Evolutionary conservation across 2,329 filamentous ascomycete species (phyloP), one percentile per base, ranked within the genome.

Genomic region (Epichloe amarillans): DNA sequence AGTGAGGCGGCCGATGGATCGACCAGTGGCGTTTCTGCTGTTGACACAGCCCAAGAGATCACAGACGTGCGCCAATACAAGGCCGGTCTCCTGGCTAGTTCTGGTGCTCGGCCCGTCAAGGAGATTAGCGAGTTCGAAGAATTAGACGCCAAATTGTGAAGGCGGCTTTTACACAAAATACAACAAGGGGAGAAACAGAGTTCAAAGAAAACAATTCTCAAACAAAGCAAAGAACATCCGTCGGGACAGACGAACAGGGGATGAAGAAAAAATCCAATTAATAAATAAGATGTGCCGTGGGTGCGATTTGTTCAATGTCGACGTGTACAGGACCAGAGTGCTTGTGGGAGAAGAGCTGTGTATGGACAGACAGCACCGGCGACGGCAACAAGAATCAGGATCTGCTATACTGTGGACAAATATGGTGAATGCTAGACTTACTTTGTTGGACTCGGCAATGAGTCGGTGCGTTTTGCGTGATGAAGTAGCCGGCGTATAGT

Each of bases 121-220:
- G 84, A 93, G 57, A 66, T 97, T 51, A 84, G 76, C 54, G 86
- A 89, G 61, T 97, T 91, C 66, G 86, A 95, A 64, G 91, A 96
- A 53, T 73, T 83, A 53, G 88, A 87, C 55, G 71, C 86, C 14
- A 96, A 96, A 71, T 74, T 96, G 52, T 91, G 52, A 55, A 38
- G 11, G 15, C 38, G 36, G 21, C 38, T 35, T 37, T 26, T n/a
- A n/a, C 17, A 6, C 19, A 4, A 10, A 7, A 37, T n/a, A 41
- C n/a, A 30, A n/a, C 15, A 38, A 14, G 5, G 12, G 23, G n/a
- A 11, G 5, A n/a, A 33, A 23, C 14, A 12, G 8, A 26, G 4
- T 4, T 30, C 10, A 11, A 11, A 30, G 26, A 30, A 30, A 0
- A 11, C 26, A 10, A 30, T 30, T 30, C 26, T 11, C 26, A 10